Percentiles rank a stretch among this genome's conserved stretches.
Conservation (phyloP, 176 grass and related monocot genomes). For the Eragrostis nindensis region DNA sequence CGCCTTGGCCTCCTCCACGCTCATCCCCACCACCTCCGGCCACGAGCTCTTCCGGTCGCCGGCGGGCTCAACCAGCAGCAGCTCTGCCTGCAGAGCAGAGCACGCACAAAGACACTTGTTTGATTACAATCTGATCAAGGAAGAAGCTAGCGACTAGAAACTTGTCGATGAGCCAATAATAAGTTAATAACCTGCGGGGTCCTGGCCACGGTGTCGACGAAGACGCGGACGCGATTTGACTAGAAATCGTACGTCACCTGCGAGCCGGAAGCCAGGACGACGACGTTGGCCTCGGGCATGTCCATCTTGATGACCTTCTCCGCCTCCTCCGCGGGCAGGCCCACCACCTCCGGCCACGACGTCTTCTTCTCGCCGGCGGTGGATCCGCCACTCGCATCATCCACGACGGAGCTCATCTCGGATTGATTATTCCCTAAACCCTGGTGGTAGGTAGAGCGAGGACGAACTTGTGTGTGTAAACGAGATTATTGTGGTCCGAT, state of each 20-base stretch:
- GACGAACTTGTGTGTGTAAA: too few relatives aligned
- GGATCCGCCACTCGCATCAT: background rate
- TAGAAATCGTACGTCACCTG: fast-evolving
- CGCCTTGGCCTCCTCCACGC: slow-evolving; percentile 20
- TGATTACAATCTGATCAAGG: too few relatives aligned
- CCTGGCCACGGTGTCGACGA: background rate
- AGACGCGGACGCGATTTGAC: background rate
- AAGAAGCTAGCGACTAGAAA: too few relatives aligned
- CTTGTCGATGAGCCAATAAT: too few relatives aligned
- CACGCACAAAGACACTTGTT: background rate
- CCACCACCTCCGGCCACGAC: background rate
- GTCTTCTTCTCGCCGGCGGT: background rate
- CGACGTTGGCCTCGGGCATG: background rate
- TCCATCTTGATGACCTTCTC: background rate
- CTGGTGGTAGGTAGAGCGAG: too few relatives aligned
- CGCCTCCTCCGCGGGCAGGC: background rate
- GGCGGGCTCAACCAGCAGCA: background rate
- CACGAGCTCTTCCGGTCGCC: slow-evolving; percentile 9
- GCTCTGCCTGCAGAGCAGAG: background rate
- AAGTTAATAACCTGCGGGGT: background rate
- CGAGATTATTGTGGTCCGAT: too few relatives aligned
- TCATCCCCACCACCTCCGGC: slow-evolving; percentile 43
- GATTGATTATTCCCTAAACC: too few relatives aligned
- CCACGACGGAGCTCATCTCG: too few relatives aligned
- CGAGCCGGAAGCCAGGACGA: background rate